phyloP scores from a whole-genome alignment of 495 filamentous ascomycete genomes.

The Parmelia sp. region DNA sequence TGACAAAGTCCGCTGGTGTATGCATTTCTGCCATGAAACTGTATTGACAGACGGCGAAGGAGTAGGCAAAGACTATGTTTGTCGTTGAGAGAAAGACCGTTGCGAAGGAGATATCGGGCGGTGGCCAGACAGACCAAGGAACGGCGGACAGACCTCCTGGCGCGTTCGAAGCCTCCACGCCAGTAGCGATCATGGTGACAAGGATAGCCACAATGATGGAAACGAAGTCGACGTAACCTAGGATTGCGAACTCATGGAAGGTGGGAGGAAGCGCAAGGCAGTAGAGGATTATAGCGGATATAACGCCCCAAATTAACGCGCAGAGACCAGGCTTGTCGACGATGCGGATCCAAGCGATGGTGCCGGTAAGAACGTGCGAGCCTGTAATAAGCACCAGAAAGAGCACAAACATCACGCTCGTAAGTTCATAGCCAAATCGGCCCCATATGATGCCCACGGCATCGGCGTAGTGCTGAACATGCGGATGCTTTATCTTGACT shows the following conservation, averaged over 20 bases:
- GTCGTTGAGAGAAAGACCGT: slow-evolving; percentile 52
- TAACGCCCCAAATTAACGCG: slow-evolving; percentile 54
- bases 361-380: slow-evolving; percentile 63
- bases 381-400: slow-evolving; percentile 63
- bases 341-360: slow-evolving; percentile 59
- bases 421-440: slow-evolving; percentile 51
- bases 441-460: slow-evolving; percentile 60
- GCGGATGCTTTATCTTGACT: slow-evolving; percentile 60
- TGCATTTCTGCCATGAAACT: slow-evolving; percentile 70
- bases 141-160: slow-evolving; percentile 32
- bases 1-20: slow-evolving; percentile 53
- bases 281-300: slow-evolving; percentile 56
- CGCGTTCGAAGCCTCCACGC: slow-evolving; percentile 37
- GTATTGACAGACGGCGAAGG: slow-evolving; percentile 61
- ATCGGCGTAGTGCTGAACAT: slow-evolving; percentile 63
- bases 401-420: slow-evolving; percentile 52
- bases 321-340: slow-evolving; percentile 51
- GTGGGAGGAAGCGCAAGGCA: slow-evolving; percentile 53
- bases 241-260: slow-evolving; percentile 50
- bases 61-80: slow-evolving; percentile 63
- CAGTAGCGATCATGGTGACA: slow-evolving; percentile 60
- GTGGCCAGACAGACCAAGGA: slow-evolving; percentile 38
- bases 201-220: slow-evolving; percentile 59
- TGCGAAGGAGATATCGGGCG: slow-evolving; percentile 30
- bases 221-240: slow-evolving; percentile 54